These are phyloP conservation scores for Rhizopus stolonifer DNA, from an alignment of 371 early-diverging fungal species.

Conservation along the genomic window DNA sequence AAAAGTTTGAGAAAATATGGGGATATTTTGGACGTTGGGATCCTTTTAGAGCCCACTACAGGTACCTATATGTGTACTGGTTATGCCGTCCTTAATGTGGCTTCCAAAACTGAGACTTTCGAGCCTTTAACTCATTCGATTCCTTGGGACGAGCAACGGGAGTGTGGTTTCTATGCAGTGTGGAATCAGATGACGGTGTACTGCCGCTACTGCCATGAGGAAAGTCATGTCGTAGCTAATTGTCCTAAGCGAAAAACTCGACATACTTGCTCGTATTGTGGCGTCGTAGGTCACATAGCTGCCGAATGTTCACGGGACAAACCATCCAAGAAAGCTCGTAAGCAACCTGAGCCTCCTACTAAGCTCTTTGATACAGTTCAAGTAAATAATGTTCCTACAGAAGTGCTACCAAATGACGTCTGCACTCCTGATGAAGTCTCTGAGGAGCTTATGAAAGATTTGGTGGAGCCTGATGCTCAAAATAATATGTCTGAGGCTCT, in stretches of 20 bases:
- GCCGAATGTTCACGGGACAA: background rate
- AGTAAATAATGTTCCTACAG: too few species aligned
- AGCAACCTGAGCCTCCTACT: too few species aligned
- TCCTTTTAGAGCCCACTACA: background rate
- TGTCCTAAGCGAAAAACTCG: background rate
- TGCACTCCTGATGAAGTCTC: too few species aligned
- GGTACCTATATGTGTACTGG: constrained; percentile 2
- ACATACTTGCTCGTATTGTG: background rate
- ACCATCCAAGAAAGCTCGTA: too few species aligned
- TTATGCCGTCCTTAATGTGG: background rate
- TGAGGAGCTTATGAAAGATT: too few species aligned
- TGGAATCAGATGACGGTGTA: background rate
- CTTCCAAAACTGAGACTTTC: background rate
- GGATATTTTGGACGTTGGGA: background rate
- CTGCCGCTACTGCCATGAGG: constrained; percentile 7
- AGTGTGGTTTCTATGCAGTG: background rate
- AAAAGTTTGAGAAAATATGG: background rate
- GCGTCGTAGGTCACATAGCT: background rate
- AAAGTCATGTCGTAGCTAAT: background rate
- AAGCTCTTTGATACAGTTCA: too few species aligned
- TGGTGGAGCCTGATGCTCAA: too few species aligned
- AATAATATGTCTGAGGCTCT: too few species aligned
- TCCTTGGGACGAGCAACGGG: background rate
- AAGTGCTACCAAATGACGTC: too few species aligned
- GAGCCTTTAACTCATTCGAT: background rate